Evolutionary conservation across 2,329 filamentous ascomycete species (phyloP).

Genomic region (Diatrype stigma): DNA sequence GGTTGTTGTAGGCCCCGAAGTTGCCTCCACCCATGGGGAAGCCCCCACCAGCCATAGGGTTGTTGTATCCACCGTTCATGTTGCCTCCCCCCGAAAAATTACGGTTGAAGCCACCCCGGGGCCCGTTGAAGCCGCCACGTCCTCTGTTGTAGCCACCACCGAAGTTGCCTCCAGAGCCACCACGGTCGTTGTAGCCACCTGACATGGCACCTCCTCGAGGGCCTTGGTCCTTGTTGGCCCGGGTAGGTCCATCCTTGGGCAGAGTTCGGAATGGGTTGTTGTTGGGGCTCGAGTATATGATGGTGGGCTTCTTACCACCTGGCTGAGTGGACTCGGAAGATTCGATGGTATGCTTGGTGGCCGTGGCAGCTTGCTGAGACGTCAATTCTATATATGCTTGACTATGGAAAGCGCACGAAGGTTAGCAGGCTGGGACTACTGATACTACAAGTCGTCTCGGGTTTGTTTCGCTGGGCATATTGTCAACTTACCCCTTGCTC

Average conservation of each 20-base stretch:
- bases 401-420: constrained; percentile 29
- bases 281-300: constrained; percentile 71
- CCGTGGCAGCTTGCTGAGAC: constrained; percentile 78
- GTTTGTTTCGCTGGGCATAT: not conserved
- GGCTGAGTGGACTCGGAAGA: constrained; percentile 50
- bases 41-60: constrained; percentile 21
- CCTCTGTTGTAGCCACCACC: constrained; percentile 15
- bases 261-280: constrained; percentile 87
- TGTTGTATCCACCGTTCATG: constrained; percentile 27
- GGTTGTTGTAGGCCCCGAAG: constrained; percentile 26
- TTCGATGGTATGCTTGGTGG: constrained; percentile 79
- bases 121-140: constrained; percentile 25
- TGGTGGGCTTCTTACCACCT: constrained; percentile 65
- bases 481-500: constrained; percentile 76
- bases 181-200: constrained; percentile 44
- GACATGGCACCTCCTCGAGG: constrained; percentile 50
- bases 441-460: not conserved
- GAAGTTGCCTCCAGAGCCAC: constrained; percentile 22
- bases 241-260: constrained; percentile 78
- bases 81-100: constrained; percentile 25
- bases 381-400: constrained; percentile 83
- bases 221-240: constrained; percentile 55
- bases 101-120: constrained; percentile 27
- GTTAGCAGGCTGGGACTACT: not conserved
- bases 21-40: constrained; percentile 28